Conservation (phyloP, 176 grass and related monocot species). For the Sorghum bicolor region DNA sequence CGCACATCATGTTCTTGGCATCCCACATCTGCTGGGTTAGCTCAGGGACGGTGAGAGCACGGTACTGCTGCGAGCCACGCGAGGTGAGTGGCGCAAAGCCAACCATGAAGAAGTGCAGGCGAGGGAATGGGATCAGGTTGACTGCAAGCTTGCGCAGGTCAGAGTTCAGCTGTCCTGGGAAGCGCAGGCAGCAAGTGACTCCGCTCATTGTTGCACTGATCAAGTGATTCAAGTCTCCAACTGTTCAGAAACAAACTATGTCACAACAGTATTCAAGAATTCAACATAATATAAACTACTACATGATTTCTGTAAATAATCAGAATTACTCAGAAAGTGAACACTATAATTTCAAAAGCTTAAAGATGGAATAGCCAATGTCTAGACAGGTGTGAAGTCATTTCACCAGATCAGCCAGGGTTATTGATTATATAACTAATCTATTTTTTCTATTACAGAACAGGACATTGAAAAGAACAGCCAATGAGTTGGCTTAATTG, state of each 20-base stretch:
- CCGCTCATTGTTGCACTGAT: constrained; percentile 90
- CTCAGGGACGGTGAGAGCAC: constrained; percentile 83
- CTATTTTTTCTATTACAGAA: neutral
- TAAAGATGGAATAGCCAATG: neutral
- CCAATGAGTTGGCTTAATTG: neutral
- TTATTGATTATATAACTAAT: neutral
- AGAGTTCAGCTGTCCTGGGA: constrained; percentile 87
- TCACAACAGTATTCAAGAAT: neutral
- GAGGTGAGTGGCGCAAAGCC: constrained; percentile 91
- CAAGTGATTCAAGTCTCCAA: constrained; percentile 87
- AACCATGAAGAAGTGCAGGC: constrained; percentile 92
- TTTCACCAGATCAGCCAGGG: neutral
- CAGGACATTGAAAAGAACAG: neutral
- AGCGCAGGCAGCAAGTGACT: constrained; percentile 90
- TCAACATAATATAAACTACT: neutral
- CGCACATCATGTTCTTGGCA: constrained; percentile 94
- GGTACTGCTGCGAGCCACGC: constrained; percentile 83
- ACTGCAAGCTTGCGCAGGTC: constrained; percentile 89
- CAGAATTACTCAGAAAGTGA: neutral
- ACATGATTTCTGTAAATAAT: neutral
- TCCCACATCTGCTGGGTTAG: constrained; percentile 98
- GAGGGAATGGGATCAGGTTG: constrained; percentile 86
- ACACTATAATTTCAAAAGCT: neutral
- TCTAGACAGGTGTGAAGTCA: neutral
- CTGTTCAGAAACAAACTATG: constrained; percentile 27